Evolutionary conservation across 148 eudicot species (phyloP).

Genomic region (Chenopodium formosanum): DNA sequence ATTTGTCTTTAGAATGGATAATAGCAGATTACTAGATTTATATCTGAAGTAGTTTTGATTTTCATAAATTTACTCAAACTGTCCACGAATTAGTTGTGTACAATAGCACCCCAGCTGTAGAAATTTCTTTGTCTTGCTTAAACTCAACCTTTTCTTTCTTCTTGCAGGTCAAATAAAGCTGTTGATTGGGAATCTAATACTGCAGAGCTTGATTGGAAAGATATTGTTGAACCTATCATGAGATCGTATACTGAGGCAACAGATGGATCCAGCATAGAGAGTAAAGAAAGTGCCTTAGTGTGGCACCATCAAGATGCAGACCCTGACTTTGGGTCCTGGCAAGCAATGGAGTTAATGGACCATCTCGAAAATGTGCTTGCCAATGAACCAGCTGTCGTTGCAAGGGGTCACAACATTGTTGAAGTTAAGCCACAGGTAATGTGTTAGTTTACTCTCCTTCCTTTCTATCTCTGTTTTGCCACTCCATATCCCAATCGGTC

Average conservation of each 20-base stretch:
- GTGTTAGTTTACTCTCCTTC: neutral
- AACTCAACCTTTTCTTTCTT: neutral
- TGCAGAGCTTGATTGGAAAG: slow-evolving; percentile 72
- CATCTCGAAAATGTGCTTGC: slow-evolving; percentile 82
- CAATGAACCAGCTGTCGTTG: slow-evolving; percentile 74
- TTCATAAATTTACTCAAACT: neutral
- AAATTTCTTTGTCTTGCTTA: neutral
- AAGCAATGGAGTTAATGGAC: slow-evolving; percentile 74
- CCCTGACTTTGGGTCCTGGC: slow-evolving; percentile 82
- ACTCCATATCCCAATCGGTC: neutral
- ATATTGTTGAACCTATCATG: slow-evolving; percentile 80
- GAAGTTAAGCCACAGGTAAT: slow-evolving; percentile 89
- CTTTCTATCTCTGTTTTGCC: slow-evolving; percentile 3
- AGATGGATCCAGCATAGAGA: slow-evolving; percentile 75
- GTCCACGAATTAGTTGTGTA: neutral
- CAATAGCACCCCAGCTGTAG: neutral
- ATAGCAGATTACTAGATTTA: neutral
- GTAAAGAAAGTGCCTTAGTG: slow-evolving; percentile 75
- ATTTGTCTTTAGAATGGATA: neutral
- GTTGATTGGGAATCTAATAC: slow-evolving; percentile 58
- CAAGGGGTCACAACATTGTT: slow-evolving; percentile 70
- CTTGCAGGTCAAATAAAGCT: slow-evolving; percentile 53
- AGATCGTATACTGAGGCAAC: slow-evolving; percentile 70
- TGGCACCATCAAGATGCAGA: slow-evolving; percentile 93
- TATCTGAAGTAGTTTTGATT: neutral